phyloP scores from a whole-genome alignment of 176 grass and related monocot genomes.

The Hsuehochloa calcarea region DNA sequence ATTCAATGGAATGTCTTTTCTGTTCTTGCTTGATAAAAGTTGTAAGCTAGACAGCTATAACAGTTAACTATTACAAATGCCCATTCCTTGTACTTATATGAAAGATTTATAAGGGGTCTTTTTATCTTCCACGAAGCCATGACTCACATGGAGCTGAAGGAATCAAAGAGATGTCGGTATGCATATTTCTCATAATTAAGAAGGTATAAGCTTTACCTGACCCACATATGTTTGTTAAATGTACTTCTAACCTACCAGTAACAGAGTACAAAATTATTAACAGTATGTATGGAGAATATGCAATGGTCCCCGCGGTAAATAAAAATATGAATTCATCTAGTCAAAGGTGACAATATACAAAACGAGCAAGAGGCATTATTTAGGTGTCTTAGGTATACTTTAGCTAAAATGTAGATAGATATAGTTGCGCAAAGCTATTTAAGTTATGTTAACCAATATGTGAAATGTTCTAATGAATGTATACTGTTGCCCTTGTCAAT shows the following conservation, averaged over 20 bases:
- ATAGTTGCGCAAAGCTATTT: not conserved
- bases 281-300: not conserved
- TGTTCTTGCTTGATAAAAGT: not conserved
- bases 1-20: not conserved
- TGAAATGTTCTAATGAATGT: not conserved
- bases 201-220: not conserved
- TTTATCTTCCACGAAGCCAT: not conserved
- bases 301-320: not conserved
- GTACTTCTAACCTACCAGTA: not conserved
- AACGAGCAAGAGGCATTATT: not conserved
- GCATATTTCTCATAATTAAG: not conserved
- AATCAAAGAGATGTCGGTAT: not conserved
- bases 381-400: not conserved
- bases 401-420: not conserved
- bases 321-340: not conserved
- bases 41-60: not conserved
- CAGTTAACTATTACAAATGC: conserved; percentile 18
- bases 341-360: not conserved
- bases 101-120: not conserved
- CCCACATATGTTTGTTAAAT: not conserved
- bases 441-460: not conserved
- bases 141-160: conserved; percentile 19
- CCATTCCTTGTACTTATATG: conserved; percentile 18
- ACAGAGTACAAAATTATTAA: not conserved
- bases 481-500: not conserved